Evolutionary conservation across 2,329 filamentous ascomycete species (phyloP), one percentile per base, ranked within the genome.

Genomic region (Dryadomyces sulphureus): DNA sequence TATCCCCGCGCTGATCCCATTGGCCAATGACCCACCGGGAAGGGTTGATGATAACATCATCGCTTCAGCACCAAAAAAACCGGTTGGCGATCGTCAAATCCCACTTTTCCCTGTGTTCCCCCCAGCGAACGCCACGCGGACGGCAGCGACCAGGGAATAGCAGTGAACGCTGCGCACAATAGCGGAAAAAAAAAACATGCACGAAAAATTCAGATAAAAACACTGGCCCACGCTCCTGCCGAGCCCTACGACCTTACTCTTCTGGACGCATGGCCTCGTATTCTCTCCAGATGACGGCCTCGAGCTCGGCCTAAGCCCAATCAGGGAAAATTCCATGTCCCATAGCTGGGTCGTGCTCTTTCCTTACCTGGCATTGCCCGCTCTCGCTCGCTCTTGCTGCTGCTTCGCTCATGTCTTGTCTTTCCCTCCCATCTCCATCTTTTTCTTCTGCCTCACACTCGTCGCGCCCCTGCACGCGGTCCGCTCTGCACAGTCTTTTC

Each of bases 1-100:
- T 19, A 21, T 17, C 44, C 46, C 45, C 46, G 38, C 40, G 43
- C 41, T 25, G 24, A 41, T 49, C 40, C 47, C 38, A 53, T 53
- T 53, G 51, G 50, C 42, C 50, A 53, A 53, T 52, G 50, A 45
- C 41, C 46, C 48, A 25, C 44, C 11, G 39, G 22, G 14, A 40
- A 49, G 47, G 45, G 44, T 45, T 24, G 39, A 25, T 45, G 47
- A 50, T 52, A 48, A 32, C 50, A 52, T 53, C 51, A 50, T 53
- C 45, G 41, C 44, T 25, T 32, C 22, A 40, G 25, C 43, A 45
- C 43, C 17, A 40, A 9, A 27, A 30, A 39, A 40, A 25, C 42
- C 42, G 22, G 34, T 20, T 25, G 42, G 32, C 9, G 42, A 44
- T 44, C 42, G 22, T 22, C 32, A 43, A 35, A 6, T 30, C 20